These are phyloP conservation scores for Darksidea phi DNA, from an alignment of 495 filamentous ascomycete species.

Conservation along the genomic window DNA sequence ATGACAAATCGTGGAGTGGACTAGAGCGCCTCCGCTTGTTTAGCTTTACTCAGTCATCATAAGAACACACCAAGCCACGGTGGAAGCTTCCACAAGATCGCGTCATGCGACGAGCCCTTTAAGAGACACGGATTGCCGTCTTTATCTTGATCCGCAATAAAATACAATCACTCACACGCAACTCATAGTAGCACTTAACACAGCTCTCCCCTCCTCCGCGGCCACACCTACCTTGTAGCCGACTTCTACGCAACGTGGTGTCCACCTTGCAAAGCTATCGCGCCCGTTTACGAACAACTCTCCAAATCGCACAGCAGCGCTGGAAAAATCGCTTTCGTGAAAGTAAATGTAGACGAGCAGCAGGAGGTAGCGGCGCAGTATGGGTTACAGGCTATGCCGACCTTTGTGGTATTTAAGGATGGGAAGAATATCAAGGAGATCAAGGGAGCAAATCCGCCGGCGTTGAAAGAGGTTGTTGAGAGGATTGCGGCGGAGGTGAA, in stretches of 20 bases:
- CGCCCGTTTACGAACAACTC: conserved; percentile 34
- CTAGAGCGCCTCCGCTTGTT: no score
- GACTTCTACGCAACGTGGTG: conserved; percentile 41
- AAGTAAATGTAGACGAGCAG: conserved; percentile 35
- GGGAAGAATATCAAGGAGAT: conserved; percentile 27
- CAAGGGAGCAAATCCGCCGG: conserved; percentile 27
- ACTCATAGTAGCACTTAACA: no score
- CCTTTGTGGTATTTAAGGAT: conserved; percentile 36
- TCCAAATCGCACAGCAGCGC: conserved; percentile 11
- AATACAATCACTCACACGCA: not conserved
- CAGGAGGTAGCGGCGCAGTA: conserved; percentile 28
- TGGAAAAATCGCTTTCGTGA: conserved; percentile 32
- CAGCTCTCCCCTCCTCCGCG: conserved; percentile 20
- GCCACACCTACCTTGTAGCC: conserved; percentile 29
- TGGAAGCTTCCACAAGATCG: conserved; percentile 16
- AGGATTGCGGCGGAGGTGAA: conserved; percentile 5
- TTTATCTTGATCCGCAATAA: not conserved
- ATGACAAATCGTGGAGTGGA: no score
- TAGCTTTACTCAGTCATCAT: no score
- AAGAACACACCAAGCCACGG: not conserved
- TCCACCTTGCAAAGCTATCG: conserved; percentile 37
- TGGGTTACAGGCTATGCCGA: conserved; percentile 35
- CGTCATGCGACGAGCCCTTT: not conserved
- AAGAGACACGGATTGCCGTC: not conserved
- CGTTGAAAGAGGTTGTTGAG: conserved; percentile 26